Conservation (phyloP, 139 green algal species). For the Volvox reticuliferus region DNA sequence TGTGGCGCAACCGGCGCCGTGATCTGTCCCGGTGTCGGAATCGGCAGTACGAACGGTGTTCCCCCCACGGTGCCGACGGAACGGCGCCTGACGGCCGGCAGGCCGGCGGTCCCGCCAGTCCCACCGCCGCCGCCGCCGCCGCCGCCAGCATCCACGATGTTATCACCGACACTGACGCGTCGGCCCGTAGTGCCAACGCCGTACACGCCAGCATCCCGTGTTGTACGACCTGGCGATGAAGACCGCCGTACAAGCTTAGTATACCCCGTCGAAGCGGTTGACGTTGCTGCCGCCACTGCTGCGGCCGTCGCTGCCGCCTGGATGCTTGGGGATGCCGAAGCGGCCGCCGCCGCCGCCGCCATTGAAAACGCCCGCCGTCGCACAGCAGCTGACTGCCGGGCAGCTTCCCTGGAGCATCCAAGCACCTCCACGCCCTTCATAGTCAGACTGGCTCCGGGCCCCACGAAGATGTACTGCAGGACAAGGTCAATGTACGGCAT, state of each 20-base stretch:
- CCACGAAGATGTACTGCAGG: conserved; percentile 40
- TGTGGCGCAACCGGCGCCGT: neutral
- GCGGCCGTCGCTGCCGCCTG: neutral
- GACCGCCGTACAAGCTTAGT: neutral
- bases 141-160: neutral
- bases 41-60: neutral
- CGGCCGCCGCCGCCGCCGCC: neutral
- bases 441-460: conserved; percentile 14
- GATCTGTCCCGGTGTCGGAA: neutral
- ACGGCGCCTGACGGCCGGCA: neutral
- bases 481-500: neutral
- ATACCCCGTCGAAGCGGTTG: neutral
- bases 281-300: neutral
- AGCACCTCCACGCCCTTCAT: conserved; percentile 41
- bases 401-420: conserved; percentile 28
- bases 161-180: neutral
- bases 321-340: neutral
- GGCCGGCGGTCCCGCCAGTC: neutral
- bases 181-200: neutral
- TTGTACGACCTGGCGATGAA: neutral
- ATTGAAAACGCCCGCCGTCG: neutral
- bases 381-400: neutral
- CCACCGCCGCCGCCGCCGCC: neutral
- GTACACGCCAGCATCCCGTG: neutral
- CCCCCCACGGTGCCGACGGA: neutral